phyloP scores from a whole-genome alignment of 2,329 filamentous ascomycete species.

The Malbranchea zuffiana region DNA sequence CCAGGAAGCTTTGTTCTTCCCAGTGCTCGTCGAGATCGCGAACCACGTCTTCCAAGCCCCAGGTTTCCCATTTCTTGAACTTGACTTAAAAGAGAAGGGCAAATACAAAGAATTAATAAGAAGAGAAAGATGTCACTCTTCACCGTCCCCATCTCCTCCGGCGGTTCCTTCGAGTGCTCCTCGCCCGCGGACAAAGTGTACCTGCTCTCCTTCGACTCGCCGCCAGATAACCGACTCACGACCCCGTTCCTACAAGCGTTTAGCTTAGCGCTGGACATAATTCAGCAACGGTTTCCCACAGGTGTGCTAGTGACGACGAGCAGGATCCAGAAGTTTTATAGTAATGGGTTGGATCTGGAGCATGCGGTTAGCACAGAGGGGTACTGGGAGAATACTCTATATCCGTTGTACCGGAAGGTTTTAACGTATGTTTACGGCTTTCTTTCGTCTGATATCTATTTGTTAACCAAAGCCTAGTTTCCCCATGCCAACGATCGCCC shows the following conservation, averaged over 20 bases:
- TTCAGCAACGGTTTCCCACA: conserved; percentile 56
- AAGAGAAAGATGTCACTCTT: conserved; percentile 11
- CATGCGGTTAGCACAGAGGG: conserved; percentile 50
- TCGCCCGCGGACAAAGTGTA: conserved; percentile 36
- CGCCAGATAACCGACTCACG: conserved; percentile 66
- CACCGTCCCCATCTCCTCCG: conserved; percentile 8
- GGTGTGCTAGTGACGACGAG: conserved; percentile 71
- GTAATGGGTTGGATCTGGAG: conserved; percentile 68
- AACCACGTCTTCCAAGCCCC: neutral
- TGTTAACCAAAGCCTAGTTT: conserved; percentile 35
- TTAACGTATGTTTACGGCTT: conserved; percentile 38
- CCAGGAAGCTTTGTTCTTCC: neutral
- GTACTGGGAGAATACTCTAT: conserved; percentile 53
- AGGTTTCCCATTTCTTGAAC: no score
- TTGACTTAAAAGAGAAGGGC: no score
- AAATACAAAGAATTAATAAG: no score
- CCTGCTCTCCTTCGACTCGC: conserved; percentile 58
- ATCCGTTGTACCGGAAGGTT: conserved; percentile 53
- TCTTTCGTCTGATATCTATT: conserved; percentile 1
- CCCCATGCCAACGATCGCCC: conserved; percentile 72
- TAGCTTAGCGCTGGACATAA: conserved; percentile 60
- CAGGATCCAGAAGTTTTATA: conserved; percentile 67
- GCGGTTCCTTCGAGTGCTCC: conserved; percentile 11
- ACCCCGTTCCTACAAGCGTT: conserved; percentile 57
- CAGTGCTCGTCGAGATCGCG: neutral